Percentiles rank a stretch among this genome's conserved stretches.
phyloP scores from a whole-genome alignment of 2,329 filamentous ascomycete genomes.

The Neonectria faginata region DNA sequence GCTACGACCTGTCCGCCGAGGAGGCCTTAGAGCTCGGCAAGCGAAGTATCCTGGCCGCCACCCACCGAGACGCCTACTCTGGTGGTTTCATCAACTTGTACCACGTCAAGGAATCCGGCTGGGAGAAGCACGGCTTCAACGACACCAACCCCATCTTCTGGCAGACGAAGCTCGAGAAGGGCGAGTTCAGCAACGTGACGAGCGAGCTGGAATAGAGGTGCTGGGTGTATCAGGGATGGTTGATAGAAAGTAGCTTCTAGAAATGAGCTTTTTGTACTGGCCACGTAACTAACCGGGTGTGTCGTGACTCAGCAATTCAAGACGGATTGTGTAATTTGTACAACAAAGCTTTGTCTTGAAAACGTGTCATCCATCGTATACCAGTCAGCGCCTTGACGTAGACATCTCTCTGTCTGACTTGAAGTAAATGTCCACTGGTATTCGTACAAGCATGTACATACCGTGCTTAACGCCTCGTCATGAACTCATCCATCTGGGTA shows the following conservation, averaged over 20 bases:
- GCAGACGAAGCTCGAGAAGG: constrained; percentile 98
- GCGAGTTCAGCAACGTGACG: constrained; percentile 97
- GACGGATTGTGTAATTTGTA: constrained; percentile 45
- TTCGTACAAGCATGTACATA: neutral
- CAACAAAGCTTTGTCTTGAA: constrained; percentile 46
- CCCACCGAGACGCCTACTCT: constrained; percentile 97
- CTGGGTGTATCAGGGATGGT: constrained; percentile 23
- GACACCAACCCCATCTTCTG: constrained; percentile 99
- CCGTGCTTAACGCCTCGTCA: neutral
- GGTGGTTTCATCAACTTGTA: constrained; percentile 99
- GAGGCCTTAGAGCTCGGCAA: constrained; percentile 92
- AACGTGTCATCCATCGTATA: constrained; percentile 24
- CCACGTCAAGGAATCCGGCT: constrained; percentile 98
- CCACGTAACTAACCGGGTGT: constrained; percentile 7
- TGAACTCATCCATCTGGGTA: neutral
- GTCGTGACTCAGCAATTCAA: constrained; percentile 24
- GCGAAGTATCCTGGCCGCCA: constrained; percentile 93
- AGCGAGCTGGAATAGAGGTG: constrained; percentile 70
- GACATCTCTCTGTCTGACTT: constrained; percentile 6
- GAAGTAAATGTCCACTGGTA: constrained; percentile 23
- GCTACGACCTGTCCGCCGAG: constrained; percentile 86
- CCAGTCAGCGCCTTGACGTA: constrained; percentile 17
- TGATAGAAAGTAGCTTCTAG: constrained; percentile 32
- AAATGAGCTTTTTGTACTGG: constrained; percentile 31
- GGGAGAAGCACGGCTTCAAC: constrained; percentile 98